Evolutionary conservation across 345 rosid species (phyloP).

Genomic region (Clausena lansium): DNA sequence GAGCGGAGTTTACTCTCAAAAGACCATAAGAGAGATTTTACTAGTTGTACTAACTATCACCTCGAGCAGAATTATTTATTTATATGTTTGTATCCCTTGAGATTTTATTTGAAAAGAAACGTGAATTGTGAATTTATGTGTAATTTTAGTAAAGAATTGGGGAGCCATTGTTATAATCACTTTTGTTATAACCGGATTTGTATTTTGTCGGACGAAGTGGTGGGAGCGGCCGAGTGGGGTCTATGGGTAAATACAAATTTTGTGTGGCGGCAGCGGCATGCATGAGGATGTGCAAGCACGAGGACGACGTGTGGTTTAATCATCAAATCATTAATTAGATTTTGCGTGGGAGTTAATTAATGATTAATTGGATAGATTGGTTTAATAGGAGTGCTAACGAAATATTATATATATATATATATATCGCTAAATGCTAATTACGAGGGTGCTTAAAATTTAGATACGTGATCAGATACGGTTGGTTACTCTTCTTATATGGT

Average conservation of each 20-base stretch:
- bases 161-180: not conserved
- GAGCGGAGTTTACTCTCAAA: too few relatives aligned
- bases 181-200: not conserved
- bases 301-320: not conserved
- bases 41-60: too few relatives aligned
- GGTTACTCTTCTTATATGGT: not conserved
- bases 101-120: not conserved
- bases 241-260: not conserved
- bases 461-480: not conserved
- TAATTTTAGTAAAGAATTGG: not conserved
- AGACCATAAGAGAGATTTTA: too few relatives aligned
- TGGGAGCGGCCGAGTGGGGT: not conserved
- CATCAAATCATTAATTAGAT: slow-evolving; percentile 3
- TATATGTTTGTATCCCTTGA: too few relatives aligned
- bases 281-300: not conserved
- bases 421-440: not conserved
- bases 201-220: not conserved
- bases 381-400: not conserved
- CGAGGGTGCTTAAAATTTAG: not conserved
- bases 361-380: not conserved
- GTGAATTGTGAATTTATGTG: not conserved
- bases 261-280: not conserved
- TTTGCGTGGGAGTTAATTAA: not conserved
- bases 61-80: too few relatives aligned
- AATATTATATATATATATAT: not conserved